phyloP scores from a whole-genome alignment of 345 rosid genomes.

The Hibiscus syriacus region DNA sequence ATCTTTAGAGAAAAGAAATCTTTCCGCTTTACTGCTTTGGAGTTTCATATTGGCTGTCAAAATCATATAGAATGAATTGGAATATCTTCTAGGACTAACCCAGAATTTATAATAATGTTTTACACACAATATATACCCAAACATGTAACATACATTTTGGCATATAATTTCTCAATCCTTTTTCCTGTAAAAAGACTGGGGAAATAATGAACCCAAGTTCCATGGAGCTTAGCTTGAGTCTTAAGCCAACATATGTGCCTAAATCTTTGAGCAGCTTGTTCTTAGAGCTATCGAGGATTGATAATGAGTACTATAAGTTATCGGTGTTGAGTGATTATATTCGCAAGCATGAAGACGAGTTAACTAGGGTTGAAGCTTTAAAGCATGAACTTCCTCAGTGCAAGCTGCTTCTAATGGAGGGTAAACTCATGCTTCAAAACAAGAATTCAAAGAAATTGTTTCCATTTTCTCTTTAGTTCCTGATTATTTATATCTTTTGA shows the following conservation, averaged over 20 bases:
- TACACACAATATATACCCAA: background rate
- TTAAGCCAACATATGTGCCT: constrained; percentile 7
- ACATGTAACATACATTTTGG: background rate
- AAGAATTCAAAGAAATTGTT: background rate
- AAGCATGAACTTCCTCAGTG: constrained; percentile 16
- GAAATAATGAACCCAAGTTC: background rate
- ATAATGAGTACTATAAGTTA: background rate
- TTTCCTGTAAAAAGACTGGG: background rate
- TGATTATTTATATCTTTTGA: background rate
- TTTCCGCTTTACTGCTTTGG: background rate
- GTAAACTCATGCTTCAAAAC: background rate
- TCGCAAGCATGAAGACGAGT: constrained; percentile 12
- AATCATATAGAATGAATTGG: background rate
- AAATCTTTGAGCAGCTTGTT: constrained; percentile 5
- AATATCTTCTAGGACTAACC: background rate
- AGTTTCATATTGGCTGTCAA: background rate
- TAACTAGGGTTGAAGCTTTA: background rate
- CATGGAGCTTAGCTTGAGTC: constrained; percentile 13
- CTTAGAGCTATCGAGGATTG: constrained; percentile 16
- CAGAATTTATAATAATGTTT: background rate
- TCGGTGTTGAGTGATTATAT: constrained; percentile 17
- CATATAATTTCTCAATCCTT: background rate
- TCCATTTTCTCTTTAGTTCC: background rate
- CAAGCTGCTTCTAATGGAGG: constrained; percentile 16
- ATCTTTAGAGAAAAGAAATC: background rate